Evolutionary conservation across 129 eudicot genomes (phyloP).

Genomic region (Apium graveolens): DNA sequence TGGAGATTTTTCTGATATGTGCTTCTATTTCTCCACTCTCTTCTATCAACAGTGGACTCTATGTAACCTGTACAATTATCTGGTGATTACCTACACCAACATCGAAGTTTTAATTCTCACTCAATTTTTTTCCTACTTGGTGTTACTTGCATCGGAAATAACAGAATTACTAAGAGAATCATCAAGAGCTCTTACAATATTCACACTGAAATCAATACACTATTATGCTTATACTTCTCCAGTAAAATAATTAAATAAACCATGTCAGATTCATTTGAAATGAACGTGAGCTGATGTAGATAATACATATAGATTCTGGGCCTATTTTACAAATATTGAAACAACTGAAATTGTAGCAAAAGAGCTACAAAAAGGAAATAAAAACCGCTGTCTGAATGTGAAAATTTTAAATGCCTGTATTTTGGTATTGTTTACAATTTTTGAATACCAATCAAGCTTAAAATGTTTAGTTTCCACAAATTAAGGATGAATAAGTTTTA

Average conservation of each 20-base stretch:
- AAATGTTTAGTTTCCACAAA: not conserved
- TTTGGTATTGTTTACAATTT: not conserved
- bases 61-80: not conserved
- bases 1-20: not conserved
- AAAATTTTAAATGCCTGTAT: not conserved
- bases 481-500: not conserved
- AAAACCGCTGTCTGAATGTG: too few relatives aligned
- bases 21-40: not conserved
- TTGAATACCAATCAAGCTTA: not conserved
- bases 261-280: too few relatives aligned
- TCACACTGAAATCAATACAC: not conserved
- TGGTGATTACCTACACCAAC: not conserved
- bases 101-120: not conserved
- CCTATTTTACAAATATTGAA: not conserved
- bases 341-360: not conserved
- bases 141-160: too few relatives aligned
- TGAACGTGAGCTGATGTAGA: not conserved
- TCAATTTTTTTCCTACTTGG: too few relatives aligned
- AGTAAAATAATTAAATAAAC: not conserved
- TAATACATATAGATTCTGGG: too few relatives aligned
- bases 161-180: not conserved
- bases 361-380: not conserved
- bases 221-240: not conserved
- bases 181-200: not conserved
- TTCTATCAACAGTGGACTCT: not conserved